Evolutionary conservation across 2,329 filamentous ascomycete species (phyloP), one percentile per base, ranked within the genome.

Genomic region (Corynespora cassiicola): DNA sequence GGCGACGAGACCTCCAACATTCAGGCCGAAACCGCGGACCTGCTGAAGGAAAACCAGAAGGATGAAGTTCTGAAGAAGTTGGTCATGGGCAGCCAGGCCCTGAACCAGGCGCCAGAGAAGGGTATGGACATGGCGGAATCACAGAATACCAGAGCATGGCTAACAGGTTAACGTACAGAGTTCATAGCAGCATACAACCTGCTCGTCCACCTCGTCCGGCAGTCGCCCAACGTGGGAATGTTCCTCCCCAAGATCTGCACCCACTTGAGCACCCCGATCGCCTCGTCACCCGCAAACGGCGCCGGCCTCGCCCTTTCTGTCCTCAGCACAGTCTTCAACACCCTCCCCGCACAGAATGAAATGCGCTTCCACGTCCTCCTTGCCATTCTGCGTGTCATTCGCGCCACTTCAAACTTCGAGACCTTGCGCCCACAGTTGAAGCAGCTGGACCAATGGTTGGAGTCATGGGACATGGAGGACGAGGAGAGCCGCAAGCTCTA

Each of bases 141-240:
- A 38, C 15, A 17, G 20, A 19, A 9, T 15, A 38, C 6, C 12
- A 12, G 27, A 23, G 27, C 19, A 26, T 12, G 42, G 53, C 55
- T 68, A 53, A 67, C 52, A 54, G 34, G 48, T 43, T 43, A 35
- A 39, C 42, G 30, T 43, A 52, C 63, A 85, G 92, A 97, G 73
- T 94, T 96, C 70, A 91, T 90, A 45, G 87, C 92, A 43, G 90
- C 92, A 46, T 96, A 96, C 76, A 97, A 99, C 76, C 86, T 97
- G 58, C 86, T 99, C 69, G 86, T 97, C 65, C 89, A 96, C 77
- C 85, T 99, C 45, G 84, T 95, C 55, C 80, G 90, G 61, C 89
- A 95, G 74, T 89, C 90, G 44, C 83, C 87, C 59, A 88, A 91
- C 58, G 82, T 87, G 54, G 86, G 90, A 71, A 88, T 87, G 73